phyloP scores from a whole-genome alignment of 306 rosid species.

The Bauhinia variegata region DNA sequence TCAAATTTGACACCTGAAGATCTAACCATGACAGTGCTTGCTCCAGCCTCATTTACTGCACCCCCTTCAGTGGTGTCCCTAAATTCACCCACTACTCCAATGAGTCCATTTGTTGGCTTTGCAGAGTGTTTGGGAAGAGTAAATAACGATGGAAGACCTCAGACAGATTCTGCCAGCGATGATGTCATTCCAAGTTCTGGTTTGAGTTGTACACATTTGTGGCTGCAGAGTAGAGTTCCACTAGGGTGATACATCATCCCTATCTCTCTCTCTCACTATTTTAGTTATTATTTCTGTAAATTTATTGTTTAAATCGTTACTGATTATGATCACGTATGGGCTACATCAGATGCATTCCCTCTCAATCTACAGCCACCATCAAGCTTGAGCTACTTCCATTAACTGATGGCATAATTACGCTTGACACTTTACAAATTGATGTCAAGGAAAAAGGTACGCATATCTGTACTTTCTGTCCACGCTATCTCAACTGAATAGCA shows the following conservation, averaged over 20 bases:
- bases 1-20: conserved; percentile 91
- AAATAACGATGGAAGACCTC: conserved; percentile 43
- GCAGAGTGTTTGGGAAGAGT: conserved; percentile 57
- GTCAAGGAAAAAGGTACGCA: conserved; percentile 87
- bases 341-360: conserved; percentile 69
- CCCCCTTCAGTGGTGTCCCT: conserved; percentile 73
- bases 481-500: conserved; percentile 22
- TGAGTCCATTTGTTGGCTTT: conserved; percentile 72
- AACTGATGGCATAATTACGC: conserved; percentile 85
- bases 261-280: neutral
- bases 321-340: conserved; percentile 35
- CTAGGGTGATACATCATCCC: conserved; percentile 66
- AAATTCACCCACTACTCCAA: conserved; percentile 71
- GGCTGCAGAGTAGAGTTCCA: conserved; percentile 98
- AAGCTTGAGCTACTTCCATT: conserved; percentile 94
- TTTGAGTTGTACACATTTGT: conserved; percentile 79
- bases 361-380: conserved; percentile 78
- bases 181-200: conserved; percentile 67
- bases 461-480: conserved; percentile 1
- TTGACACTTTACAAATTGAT: conserved; percentile 81
- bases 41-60: conserved; percentile 79
- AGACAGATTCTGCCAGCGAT: conserved; percentile 50
- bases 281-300: neutral
- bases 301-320: conserved; percentile 21
- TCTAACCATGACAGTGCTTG: conserved; percentile 84